These are phyloP conservation scores for Miscanthus sacchariflorus DNA, from an alignment of 202 grass and related monocot species.

Conservation along the genomic window DNA sequence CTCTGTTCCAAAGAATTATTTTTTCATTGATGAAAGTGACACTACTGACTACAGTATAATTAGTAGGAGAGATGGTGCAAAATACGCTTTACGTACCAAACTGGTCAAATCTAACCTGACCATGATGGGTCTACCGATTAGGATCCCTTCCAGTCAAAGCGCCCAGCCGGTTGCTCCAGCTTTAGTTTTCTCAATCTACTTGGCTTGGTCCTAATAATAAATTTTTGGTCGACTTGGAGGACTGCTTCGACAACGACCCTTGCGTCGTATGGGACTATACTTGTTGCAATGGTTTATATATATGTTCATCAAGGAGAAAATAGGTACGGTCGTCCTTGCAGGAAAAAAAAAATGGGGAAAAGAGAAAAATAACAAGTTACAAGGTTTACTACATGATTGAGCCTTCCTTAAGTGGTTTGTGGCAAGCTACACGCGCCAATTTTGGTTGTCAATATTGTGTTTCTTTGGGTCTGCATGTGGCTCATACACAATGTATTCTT, in stretches of 20 bases:
- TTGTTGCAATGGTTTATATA: neutral
- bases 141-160: slow-evolving; percentile 39
- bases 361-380: neutral
- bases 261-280: too few species aligned
- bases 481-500: too few species aligned
- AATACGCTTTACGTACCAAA: slow-evolving; percentile 6
- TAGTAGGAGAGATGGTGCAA: slow-evolving; percentile 36
- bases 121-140: slow-evolving; percentile 11
- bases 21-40: neutral
- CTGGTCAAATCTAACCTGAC: slow-evolving; percentile 36
- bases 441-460: too few species aligned
- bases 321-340: neutral
- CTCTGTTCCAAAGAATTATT: too few species aligned
- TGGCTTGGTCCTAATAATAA: slow-evolving; percentile 21
- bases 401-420: neutral
- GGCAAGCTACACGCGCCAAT: too few species aligned
- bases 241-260: neutral
- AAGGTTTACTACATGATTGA: neutral
- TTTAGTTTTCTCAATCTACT: neutral
- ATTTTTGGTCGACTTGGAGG: slow-evolving; percentile 25
- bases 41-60: neutral
- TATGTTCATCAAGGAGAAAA: neutral
- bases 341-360: neutral
- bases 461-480: too few species aligned
- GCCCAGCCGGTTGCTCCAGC: slow-evolving; percentile 13